These are phyloP conservation scores for Botrytis fabae DNA, from an alignment of 2,329 filamentous ascomycete species.

Conservation along the genomic window DNA sequence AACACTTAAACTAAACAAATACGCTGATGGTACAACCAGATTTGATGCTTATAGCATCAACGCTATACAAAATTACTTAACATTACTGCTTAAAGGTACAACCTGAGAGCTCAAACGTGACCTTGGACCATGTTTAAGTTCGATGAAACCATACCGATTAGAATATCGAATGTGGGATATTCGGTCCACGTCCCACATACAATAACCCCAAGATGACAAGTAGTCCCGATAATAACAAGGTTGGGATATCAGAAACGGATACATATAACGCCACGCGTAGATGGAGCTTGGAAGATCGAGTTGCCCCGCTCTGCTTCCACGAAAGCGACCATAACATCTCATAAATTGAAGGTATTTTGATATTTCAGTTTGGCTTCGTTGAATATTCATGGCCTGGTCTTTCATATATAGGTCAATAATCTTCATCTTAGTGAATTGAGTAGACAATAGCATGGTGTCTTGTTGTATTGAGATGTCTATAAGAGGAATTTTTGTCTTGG, in stretches of 20 bases:
- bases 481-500: neutral
- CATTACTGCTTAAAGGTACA: neutral
- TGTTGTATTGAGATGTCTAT: neutral
- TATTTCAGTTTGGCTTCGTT: neutral
- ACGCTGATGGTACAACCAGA: neutral
- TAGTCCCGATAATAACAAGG: neutral
- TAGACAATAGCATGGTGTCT: neutral
- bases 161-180: fast-evolving
- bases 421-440: neutral
- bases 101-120: neutral
- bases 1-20: neutral
- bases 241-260: fast-evolving
- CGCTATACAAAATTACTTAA: neutral
- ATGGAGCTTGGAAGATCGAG: neutral
- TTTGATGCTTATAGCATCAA: neutral
- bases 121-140: neutral
- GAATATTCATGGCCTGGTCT: neutral
- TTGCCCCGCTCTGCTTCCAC: neutral
- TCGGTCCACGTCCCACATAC: neutral
- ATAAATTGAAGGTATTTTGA: neutral
- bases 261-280: neutral
- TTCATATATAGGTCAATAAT: neutral
- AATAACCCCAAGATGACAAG: neutral
- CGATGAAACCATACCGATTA: too few species aligned
- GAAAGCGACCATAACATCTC: neutral